Percentiles rank a stretch among this genome's conserved stretches.
These are phyloP conservation scores for Colletotrichum melonis DNA, from an alignment of 2,329 filamentous ascomycete genomes.

Conservation along the genomic window DNA sequence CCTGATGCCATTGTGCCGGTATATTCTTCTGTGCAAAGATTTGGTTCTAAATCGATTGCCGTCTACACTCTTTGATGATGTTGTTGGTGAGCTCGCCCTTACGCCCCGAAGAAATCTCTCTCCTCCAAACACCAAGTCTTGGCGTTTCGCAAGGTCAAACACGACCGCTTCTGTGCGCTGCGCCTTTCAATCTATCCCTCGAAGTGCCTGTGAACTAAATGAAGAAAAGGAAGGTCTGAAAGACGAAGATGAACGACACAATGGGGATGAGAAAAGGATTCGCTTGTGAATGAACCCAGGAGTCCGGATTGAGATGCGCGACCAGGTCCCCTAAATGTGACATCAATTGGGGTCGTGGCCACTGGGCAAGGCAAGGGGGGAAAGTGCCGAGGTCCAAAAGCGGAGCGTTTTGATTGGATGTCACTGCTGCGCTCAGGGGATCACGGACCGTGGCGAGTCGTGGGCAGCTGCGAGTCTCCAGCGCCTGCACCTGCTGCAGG, in stretches of 20 bases:
- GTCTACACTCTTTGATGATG: neutral
- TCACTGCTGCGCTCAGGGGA: neutral
- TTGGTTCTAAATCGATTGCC: neutral
- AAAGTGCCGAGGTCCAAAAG: conserved; percentile 33
- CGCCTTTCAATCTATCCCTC: neutral
- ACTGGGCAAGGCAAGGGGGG: neutral
- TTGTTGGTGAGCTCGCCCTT: neutral
- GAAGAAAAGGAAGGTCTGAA: neutral
- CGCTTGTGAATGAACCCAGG: neutral
- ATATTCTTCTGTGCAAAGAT: neutral
- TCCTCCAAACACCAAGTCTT: neutral
- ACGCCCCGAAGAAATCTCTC: neutral
- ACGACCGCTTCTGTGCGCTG: too few relatives aligned
- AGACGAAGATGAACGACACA: neutral
- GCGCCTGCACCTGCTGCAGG: too few relatives aligned
- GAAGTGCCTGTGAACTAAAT: neutral
- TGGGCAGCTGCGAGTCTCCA: neutral
- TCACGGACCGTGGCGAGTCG: neutral
- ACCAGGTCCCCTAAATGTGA: conserved; percentile 20
- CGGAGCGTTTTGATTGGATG: conserved; percentile 24
- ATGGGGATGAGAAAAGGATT: neutral
- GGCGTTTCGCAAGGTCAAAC: neutral
- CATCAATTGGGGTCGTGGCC: conserved; percentile 7
- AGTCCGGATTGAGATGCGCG: neutral
- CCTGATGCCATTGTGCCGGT: conserved; percentile 33